These are phyloP conservation scores for Seiridium cupressi DNA, from an alignment of 2,329 filamentous ascomycete genomes.

Conservation along the genomic window DNA sequence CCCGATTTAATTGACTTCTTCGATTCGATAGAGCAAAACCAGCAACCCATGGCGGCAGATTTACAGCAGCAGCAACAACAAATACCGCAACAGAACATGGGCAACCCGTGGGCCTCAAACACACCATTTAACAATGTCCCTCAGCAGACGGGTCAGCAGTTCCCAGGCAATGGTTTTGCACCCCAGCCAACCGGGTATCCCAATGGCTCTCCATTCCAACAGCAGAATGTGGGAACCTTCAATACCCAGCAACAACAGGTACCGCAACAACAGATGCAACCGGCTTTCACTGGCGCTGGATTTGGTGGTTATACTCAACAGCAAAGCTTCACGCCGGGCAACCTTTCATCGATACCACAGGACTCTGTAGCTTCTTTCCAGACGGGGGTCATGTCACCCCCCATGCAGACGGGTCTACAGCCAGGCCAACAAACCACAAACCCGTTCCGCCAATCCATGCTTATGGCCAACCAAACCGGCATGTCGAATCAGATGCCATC, in stretches of 20 bases:
- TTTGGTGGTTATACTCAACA: slow-evolving; percentile 75
- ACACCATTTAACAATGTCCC: slow-evolving; percentile 27
- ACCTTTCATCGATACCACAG: slow-evolving; percentile 57
- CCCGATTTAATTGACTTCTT: slow-evolving; percentile 93
- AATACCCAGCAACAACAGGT: slow-evolving; percentile 35
- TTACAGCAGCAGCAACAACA: slow-evolving; percentile 32
- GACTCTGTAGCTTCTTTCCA: slow-evolving; percentile 52
- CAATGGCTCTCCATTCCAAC: slow-evolving; percentile 41
- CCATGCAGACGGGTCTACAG: slow-evolving; percentile 38
- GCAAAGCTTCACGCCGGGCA: slow-evolving; percentile 50
- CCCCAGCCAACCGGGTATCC: slow-evolving; percentile 34
- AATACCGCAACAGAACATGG: slow-evolving; percentile 25
- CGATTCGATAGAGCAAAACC: slow-evolving; percentile 87
- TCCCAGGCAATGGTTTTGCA: slow-evolving; percentile 26
- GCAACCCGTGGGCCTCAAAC: slow-evolving; percentile 36
- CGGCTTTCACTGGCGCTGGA: slow-evolving; percentile 65
- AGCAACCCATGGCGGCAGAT: slow-evolving; percentile 62
- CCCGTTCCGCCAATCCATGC: slow-evolving; percentile 90
- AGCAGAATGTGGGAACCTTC: slow-evolving; percentile 29
- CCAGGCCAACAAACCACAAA: slow-evolving; percentile 70
- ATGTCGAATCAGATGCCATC: slow-evolving; percentile 24
- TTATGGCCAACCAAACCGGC: slow-evolving; percentile 58
- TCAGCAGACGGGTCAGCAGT: slow-evolving; percentile 32
- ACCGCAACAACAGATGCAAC: slow-evolving; percentile 34
- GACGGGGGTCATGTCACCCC: slow-evolving; percentile 39